Base-by-base conservation (phyloP, 2,329 filamentous ascomycete species). In the Cytospora leucostoma region DNA sequence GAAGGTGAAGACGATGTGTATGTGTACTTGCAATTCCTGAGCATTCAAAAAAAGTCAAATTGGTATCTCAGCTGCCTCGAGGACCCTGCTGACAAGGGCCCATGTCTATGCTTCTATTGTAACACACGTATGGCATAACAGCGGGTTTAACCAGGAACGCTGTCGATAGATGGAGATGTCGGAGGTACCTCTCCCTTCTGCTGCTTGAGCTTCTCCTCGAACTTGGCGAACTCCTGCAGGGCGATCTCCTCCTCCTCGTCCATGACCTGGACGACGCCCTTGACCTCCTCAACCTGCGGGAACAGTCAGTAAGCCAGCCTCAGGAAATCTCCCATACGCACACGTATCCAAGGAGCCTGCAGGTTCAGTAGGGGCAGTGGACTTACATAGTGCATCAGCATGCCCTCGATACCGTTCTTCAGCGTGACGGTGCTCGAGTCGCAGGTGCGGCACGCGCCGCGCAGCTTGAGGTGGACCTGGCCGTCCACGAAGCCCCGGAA, bases 401-500 rank as follows among this genome's bases (percentile, higher is more conserved):
- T 98, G 68, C 91, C 92, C 82, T 99, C 95, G 70, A 99, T 99
- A 7, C 95, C 95, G 74, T 96, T 98, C 82, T 96, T 97, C 69
- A 99, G 78, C 35, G 95, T 99, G 40, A 97, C 93, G 0, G 95
- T 98, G 75, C 93, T 97, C 53, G 92, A 96, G 76, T 98, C 95
- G 75, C 95, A 99, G 21, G 94, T 98, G 68, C 95, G 84, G 77
- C 95, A 99, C 21, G 95, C 95, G 17, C 95, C 95, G 56, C 94
- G 84, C 71, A 99, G 78, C 82, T 97, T 97, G 71, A 97, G 74
- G 70, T 87, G 75, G n/a, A 97, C 95, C 67, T 89, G 85, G 0
- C 95, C 95, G 70, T 92, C 84, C 69, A 93, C 85, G 71, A 98
- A 98, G 1, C 94, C 94, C 19, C 91, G 83, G 75, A 94, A 96